Evolutionary conservation across 148 eudicot species (phyloP).

Genomic region (Chenopodium berlandieri): DNA sequence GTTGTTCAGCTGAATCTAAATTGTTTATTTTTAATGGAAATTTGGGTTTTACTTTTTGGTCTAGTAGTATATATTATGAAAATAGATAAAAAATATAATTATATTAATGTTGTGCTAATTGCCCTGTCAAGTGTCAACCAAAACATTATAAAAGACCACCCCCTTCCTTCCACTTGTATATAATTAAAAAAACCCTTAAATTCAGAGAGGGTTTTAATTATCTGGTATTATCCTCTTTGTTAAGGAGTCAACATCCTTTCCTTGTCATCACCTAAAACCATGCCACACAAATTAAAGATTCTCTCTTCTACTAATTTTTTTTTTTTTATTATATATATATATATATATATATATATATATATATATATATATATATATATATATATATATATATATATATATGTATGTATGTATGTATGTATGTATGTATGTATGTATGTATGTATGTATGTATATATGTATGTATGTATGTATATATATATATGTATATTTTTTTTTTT

Average conservation of each 20-base stretch:
- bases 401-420: too few species aligned
- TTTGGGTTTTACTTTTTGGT: slow-evolving; percentile 21
- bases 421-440: too few species aligned
- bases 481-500: not conserved
- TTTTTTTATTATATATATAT: not conserved
- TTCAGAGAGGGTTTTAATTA: slow-evolving; percentile 40
- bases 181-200: slow-evolving; percentile 25
- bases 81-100: not conserved
- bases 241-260: slow-evolving; percentile 77
- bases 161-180: slow-evolving; percentile 31
- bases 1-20: slow-evolving; percentile 18
- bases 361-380: too few species aligned
- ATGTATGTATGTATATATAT: too few species aligned
- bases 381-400: too few species aligned
- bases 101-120: slow-evolving; percentile 17
- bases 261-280: slow-evolving; percentile 68
- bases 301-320: slow-evolving; percentile 55
- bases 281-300: slow-evolving; percentile 41
- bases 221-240: slow-evolving; percentile 70
- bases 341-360: too few species aligned
- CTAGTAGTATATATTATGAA: not conserved
- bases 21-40: slow-evolving; percentile 6
- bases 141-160: slow-evolving; percentile 31
- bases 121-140: slow-evolving; percentile 48
- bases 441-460: too few species aligned